Conservation (phyloP, 1,284 basidiomycete species). For the Cryptococcus sp. region DNA sequence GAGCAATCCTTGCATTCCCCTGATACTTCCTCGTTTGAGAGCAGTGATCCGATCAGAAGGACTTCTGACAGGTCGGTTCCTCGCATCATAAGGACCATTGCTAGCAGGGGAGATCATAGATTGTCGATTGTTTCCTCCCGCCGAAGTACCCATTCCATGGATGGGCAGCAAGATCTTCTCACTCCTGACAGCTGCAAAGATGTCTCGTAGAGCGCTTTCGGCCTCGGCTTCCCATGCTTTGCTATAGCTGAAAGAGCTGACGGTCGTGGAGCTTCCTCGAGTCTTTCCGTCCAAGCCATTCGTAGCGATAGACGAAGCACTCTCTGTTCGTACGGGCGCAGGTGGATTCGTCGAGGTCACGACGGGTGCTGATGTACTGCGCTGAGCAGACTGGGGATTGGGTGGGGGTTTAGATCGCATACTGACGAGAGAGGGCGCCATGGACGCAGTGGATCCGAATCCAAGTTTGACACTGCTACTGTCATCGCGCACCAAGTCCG, state of each 20-base stretch:
- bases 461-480: slow-evolving; percentile 55
- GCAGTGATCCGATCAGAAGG: slow-evolving; percentile 61
- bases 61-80: slow-evolving; percentile 27
- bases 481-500: slow-evolving; percentile 70
- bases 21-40: slow-evolving; percentile 85
- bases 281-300: slow-evolving; percentile 11
- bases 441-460: slow-evolving; percentile 24
- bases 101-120: slow-evolving; percentile 31
- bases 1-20: slow-evolving; percentile 77
- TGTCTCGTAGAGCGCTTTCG: slow-evolving; percentile 86
- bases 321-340: slow-evolving; percentile 9
- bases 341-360: slow-evolving; percentile 6
- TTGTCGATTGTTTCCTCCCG: slow-evolving; percentile 37
- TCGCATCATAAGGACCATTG: slow-evolving; percentile 17
- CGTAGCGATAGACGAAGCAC: slow-evolving; percentile 20
- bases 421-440: slow-evolving; percentile 25
- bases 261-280: slow-evolving; percentile 36
- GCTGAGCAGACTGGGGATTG: slow-evolving; percentile 17
- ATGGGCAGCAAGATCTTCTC: slow-evolving; percentile 86
- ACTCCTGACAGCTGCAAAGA: slow-evolving; percentile 85
- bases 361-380: slow-evolving; percentile 40
- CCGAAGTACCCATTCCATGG: slow-evolving; percentile 56
- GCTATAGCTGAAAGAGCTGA: slow-evolving; percentile 39
- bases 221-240: slow-evolving; percentile 76
- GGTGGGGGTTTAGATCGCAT: slow-evolving; percentile 16